phyloP scores from a whole-genome alignment of 2,329 filamentous ascomycete species.

The Talaromyces sp. region DNA sequence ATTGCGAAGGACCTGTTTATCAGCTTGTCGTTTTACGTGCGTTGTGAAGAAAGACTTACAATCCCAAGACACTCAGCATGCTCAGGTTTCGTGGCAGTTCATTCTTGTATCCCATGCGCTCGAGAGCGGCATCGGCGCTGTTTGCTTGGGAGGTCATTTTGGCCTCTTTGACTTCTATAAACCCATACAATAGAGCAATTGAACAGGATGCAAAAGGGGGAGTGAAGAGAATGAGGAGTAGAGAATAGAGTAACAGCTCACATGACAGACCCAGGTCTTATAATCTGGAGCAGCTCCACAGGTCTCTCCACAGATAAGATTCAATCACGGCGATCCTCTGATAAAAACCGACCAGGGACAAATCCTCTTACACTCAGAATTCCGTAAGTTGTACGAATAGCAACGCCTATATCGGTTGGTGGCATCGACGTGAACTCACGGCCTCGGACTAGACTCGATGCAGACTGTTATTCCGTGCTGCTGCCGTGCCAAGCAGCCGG shows the following conservation, averaged over 20 bases:
- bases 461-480: background rate
- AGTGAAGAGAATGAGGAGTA: background rate
- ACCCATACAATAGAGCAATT: background rate
- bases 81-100: conserved; percentile 66
- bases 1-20: conserved; percentile 63
- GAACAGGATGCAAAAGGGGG: background rate
- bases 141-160: conserved; percentile 2
- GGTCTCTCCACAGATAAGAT: background rate
- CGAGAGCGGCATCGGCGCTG: conserved; percentile 59
- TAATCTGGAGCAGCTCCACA: background rate
- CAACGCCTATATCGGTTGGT: background rate
- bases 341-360: background rate
- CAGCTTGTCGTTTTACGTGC: background rate
- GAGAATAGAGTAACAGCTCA: background rate
- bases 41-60: conserved; percentile 40
- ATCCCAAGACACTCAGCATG: conserved; percentile 67
- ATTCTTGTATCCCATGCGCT: conserved; percentile 66
- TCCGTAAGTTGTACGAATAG: background rate
- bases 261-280: background rate
- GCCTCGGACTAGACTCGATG: background rate
- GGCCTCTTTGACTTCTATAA: background rate
- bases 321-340: background rate
- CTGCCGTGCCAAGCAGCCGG: background rate
- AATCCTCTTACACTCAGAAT: background rate
- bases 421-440: background rate